Evolutionary conservation across 2,329 filamentous ascomycete species (phyloP).

Genomic region (Nothopassalora personata): DNA sequence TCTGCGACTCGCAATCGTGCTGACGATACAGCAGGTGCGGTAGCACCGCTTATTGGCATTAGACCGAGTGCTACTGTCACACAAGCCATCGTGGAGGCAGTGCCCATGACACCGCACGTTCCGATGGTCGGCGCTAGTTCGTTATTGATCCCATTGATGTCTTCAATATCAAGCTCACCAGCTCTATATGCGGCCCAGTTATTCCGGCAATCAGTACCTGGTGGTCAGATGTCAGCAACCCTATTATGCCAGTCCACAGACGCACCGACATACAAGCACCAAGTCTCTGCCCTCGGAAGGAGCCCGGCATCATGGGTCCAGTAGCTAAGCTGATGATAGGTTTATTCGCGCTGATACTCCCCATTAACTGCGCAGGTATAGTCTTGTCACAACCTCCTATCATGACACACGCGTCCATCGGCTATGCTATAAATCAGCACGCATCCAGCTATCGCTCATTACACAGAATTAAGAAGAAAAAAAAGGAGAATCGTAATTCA

Average conservation of each 20-base stretch:
- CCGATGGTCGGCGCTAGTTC: constrained; percentile 64
- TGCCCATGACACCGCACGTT: constrained; percentile 56
- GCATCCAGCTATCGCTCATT: background rate
- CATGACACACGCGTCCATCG: constrained; percentile 13
- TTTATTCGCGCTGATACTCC: constrained; percentile 68
- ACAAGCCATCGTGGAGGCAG: constrained; percentile 54
- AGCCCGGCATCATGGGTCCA: constrained; percentile 71
- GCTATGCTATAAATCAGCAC: background rate
- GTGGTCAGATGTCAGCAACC: background rate
- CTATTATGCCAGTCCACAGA: background rate
- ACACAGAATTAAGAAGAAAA: too few species aligned
- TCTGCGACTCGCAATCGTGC: constrained; percentile 50
- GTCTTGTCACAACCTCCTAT: constrained; percentile 67
- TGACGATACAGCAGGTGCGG: constrained; percentile 51
- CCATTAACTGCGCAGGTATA: constrained; percentile 69
- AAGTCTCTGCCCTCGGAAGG: constrained; percentile 57
- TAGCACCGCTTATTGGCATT: constrained; percentile 50
- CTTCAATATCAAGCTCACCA: constrained; percentile 63
- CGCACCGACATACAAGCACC: constrained; percentile 50
- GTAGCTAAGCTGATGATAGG: constrained; percentile 64
- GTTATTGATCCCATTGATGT: constrained; percentile 65
- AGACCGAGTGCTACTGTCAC: constrained; percentile 49
- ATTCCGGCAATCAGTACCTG: constrained; percentile 63
- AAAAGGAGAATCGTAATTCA: constrained; percentile 54
- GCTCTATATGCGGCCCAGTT: constrained; percentile 68